Base-by-base conservation (phyloP, 805 yeast genomes). In the Saturnispora bothae region DNA sequence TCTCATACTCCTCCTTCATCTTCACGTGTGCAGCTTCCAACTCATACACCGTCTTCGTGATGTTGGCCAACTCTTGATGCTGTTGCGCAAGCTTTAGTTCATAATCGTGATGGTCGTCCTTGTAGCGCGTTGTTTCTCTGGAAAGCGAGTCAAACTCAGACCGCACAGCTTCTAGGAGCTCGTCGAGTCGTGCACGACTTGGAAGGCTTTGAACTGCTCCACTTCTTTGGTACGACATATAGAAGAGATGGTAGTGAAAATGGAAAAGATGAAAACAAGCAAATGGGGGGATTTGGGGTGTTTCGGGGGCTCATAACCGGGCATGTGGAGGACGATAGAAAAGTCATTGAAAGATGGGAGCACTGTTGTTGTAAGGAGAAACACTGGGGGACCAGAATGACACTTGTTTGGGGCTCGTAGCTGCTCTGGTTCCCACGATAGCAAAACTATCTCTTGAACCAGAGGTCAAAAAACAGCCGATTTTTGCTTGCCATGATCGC, bases 1-100 rank as follows among this genome's bases (percentile, higher is more conserved):
- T 95, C 60, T 89, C 96, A 61, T 89, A 92, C 33, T 88, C 86
- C 54, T 89, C 96, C 63, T 89, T 88, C 72, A 92, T 83, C 56
- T 84, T 83, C 50, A 95, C 72, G 65, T 89, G 97, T 28, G 95
- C 89, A 71, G 80, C 73, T 60, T 89, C 96, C 52, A 89, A 71
- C 57, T 92, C 97, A 55, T 79, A 86, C 21, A 89, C 95, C 9
- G 95, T 84, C 54, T 86, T 94, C 53, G 96, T 75, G 42, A 89
- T 86, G 57, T 83, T 94, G 56, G 86, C 88, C 73, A 89, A 78
- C 60, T 92, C 98, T 38, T 79, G 82, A 41, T 85, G 78, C 61
- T 89, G 96, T 63, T 88, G 96, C 55, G 74, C 79, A 56, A 85
- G 78, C 57, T 88, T 88, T 50, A 80, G 66, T 60, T 89, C 97